These are phyloP conservation scores for Lophiostoma macrostomum DNA, from an alignment of 495 filamentous ascomycete genomes.

Conservation along the genomic window DNA sequence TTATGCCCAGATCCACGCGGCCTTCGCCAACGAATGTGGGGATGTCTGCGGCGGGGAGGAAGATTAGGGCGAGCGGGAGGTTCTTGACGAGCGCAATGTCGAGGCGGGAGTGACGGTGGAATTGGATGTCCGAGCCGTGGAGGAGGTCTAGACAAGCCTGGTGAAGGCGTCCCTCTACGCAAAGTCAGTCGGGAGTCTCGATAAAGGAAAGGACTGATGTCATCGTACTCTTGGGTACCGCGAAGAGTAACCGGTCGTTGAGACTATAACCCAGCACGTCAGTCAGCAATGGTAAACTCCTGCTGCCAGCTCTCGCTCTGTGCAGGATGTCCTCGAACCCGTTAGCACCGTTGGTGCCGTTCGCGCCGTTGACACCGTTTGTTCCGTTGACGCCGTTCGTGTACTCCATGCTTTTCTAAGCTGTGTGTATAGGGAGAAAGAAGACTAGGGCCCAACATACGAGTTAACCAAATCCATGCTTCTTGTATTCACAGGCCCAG, in stretches of 20 bases:
- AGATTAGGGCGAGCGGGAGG: conserved; percentile 89
- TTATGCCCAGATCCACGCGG: conserved; percentile 90
- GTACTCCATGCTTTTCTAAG: conserved; percentile 8
- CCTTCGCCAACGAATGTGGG: conserved; percentile 96
- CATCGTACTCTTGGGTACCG: conserved; percentile 92
- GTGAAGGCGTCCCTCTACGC: conserved; percentile 84
- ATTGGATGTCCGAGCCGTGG: conserved; percentile 90
- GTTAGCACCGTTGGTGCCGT: conserved; percentile 6
- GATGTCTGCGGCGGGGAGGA: conserved; percentile 95
- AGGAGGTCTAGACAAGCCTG: conserved; percentile 83
- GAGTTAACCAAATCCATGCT: conserved; percentile 35
- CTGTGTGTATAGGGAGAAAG: neutral
- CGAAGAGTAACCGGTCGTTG: conserved; percentile 90
- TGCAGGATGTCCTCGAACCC: neutral
- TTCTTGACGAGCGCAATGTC: conserved; percentile 97
- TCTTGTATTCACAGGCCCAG: conserved; percentile 16
- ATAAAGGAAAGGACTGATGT: neutral
- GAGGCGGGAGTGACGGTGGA: conserved; percentile 84
- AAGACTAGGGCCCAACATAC: conserved; percentile 16
- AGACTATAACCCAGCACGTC: conserved; percentile 53
- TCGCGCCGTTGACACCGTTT: conserved; percentile 4
- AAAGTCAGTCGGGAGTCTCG: conserved; percentile 7
- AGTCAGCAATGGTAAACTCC: conserved; percentile 29
- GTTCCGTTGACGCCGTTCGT: conserved; percentile 5
- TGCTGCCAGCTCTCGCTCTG: conserved; percentile 14